Evolutionary conservation across 2,329 filamentous ascomycete genomes (phyloP).

Genomic region (Sordariomycetes sp.): DNA sequence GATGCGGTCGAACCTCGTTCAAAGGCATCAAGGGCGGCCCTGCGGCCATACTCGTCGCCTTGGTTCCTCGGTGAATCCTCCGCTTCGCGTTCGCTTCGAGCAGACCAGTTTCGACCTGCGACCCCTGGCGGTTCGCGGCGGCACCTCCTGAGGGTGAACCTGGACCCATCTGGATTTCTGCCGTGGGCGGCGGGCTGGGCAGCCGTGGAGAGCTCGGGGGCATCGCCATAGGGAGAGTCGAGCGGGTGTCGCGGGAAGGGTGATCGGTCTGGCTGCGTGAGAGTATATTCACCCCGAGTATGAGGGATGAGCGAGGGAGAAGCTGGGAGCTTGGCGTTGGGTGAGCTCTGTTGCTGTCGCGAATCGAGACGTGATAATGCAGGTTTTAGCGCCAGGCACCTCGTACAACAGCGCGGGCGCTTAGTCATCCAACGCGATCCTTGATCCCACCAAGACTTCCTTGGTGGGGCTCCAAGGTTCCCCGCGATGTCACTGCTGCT

Average conservation of each 20-base stretch:
- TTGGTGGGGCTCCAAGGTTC: background rate
- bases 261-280: background rate
- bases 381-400: background rate
- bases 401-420: background rate
- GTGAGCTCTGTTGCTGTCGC: background rate
- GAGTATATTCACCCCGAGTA: background rate
- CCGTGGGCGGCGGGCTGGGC: constrained; percentile 86
- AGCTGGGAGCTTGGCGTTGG: background rate
- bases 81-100: constrained; percentile 67
- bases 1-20: constrained; percentile 52
- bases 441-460: background rate
- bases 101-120: constrained; percentile 51
- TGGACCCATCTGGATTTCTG: constrained; percentile 83
- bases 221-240: constrained; percentile 33
- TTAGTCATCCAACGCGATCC: background rate
- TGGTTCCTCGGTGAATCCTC: constrained; percentile 86
- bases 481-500: background rate
- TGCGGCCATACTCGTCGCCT: constrained; percentile 82
- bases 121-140: constrained; percentile 42
- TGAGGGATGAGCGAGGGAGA: background rate
- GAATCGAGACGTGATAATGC: background rate
- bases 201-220: constrained; percentile 79
- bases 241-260: background rate
- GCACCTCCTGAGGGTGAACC: constrained; percentile 59
- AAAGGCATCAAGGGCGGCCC: constrained; percentile 83